Conservation (phyloP, 768 basidiomycete genomes). For the Phallus indusiatus region DNA sequence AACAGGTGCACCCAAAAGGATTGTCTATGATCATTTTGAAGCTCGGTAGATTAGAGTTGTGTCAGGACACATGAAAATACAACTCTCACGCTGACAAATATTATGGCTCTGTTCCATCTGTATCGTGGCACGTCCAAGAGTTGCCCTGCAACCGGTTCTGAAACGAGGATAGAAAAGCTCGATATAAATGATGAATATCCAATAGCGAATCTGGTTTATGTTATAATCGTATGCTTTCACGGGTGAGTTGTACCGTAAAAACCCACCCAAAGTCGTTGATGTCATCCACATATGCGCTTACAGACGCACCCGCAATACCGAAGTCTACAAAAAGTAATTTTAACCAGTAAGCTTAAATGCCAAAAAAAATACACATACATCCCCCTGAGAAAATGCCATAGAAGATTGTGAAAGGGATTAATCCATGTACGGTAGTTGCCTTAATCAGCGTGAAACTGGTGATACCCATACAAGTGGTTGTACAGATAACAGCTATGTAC, state of each 20-base stretch:
- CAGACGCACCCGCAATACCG: neutral
- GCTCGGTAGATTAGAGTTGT: neutral
- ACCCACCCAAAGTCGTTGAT: conserved; percentile 3
- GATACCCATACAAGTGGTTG: conserved; percentile 30
- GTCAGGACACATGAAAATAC: neutral
- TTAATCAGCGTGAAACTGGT: conserved; percentile 32
- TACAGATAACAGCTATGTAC: conserved; percentile 23
- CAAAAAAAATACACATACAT: conserved; percentile 20
- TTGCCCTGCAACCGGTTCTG: conserved; percentile 42
- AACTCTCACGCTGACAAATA: neutral
- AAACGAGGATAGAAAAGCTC: conserved; percentile 37
- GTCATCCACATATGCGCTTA: neutral
- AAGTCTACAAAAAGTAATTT: neutral
- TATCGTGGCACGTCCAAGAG: neutral
- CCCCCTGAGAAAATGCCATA: conserved; percentile 42
- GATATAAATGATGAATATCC: conserved; percentile 33
- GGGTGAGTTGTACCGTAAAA: neutral
- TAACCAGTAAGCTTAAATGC: neutral
- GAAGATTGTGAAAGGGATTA: conserved; percentile 29
- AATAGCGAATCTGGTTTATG: conserved; percentile 33
- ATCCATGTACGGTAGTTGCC: conserved; percentile 25
- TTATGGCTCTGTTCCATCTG: neutral
- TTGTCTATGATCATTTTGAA: neutral
- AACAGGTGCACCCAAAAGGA: neutral
- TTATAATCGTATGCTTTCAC: neutral